Percentiles rank a stretch among this genome's conserved stretches.
phyloP scores from a whole-genome alignment of 2,329 filamentous ascomycete species.

The Talaromyces marneffei region DNA sequence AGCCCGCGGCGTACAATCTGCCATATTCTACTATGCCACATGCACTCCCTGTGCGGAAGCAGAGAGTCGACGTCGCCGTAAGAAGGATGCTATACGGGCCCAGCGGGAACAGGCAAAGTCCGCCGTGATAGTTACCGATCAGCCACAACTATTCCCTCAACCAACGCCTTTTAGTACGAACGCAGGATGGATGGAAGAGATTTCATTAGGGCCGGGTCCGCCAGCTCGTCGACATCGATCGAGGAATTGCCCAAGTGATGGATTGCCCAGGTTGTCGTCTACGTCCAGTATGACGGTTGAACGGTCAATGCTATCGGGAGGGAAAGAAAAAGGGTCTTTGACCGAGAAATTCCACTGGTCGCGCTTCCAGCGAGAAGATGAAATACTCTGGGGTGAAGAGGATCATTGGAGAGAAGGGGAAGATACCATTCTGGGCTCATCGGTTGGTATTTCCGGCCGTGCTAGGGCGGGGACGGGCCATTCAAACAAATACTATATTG shows the following conservation, averaged over 20 bases:
- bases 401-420: no score
- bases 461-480: conserved; percentile 31
- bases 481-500: conserved; percentile 54
- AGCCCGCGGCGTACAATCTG: conserved; percentile 45
- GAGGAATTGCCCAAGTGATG: conserved; percentile 55
- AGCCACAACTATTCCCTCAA: conserved; percentile 70
- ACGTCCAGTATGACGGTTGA: conserved; percentile 26
- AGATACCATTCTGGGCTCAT: conserved; percentile 49
- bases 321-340: conserved; percentile 41
- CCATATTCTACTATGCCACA: conserved; percentile 46
- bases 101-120: conserved; percentile 59
- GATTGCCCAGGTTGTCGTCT: conserved; percentile 14
- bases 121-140: conserved; percentile 53
- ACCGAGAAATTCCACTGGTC: conserved; percentile 68
- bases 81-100: conserved; percentile 63
- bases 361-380: conserved; percentile 80
- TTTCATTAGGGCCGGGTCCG: conserved; percentile 69
- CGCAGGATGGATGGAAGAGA: conserved; percentile 82
- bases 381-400: conserved; percentile 70
- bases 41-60: conserved; percentile 61
- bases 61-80: conserved; percentile 63
- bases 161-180: conserved; percentile 78
- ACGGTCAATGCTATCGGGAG: conserved; percentile 32
- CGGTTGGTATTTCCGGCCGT: conserved; percentile 45
- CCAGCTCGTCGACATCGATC: conserved; percentile 56